Evolutionary conservation across 805 yeast genomes (phyloP).

Genomic region (Tetrapisispora namnaoensis): DNA sequence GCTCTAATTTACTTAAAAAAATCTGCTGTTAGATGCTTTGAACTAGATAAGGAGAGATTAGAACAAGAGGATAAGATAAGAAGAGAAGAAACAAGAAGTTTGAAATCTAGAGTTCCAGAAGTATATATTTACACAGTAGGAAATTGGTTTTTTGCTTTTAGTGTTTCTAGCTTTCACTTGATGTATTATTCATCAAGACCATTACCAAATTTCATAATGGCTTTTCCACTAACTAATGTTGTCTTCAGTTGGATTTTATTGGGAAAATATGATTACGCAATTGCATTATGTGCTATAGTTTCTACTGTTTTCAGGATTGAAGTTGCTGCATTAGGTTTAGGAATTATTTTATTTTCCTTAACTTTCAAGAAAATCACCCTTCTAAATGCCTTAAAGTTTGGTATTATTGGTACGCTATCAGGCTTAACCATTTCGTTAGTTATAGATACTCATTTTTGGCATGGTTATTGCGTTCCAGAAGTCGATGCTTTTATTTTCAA

Average conservation of each 20-base stretch:
- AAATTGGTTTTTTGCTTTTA: constrained; percentile 51
- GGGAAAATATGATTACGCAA: constrained; percentile 40
- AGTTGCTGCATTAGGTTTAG: constrained; percentile 43
- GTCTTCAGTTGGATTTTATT: constrained; percentile 43
- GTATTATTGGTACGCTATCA: constrained; percentile 36
- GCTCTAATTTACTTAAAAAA: constrained; percentile 44
- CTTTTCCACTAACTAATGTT: constrained; percentile 58
- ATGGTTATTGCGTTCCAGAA: constrained; percentile 56
- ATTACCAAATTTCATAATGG: constrained; percentile 73
- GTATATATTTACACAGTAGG: constrained; percentile 27
- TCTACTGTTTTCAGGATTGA: constrained; percentile 70
- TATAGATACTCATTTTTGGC: constrained; percentile 74
- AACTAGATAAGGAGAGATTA: constrained; percentile 3
- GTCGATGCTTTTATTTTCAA: constrained; percentile 63
- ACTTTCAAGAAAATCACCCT: constrained; percentile 39
- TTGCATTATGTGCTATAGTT: constrained; percentile 48
- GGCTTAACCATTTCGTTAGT: constrained; percentile 42
- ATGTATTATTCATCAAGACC: constrained; percentile 75
- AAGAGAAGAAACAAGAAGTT: constrained; percentile 8
- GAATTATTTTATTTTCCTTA: constrained; percentile 39
- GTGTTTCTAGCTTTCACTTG: constrained; percentile 66
- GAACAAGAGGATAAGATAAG: constrained; percentile 9
- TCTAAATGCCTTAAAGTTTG: constrained; percentile 31
- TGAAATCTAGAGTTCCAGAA: constrained; percentile 1
- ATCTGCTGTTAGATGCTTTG: constrained; percentile 24